These are phyloP conservation scores for Sphaerulina vaccinii DNA, from an alignment of 2,329 filamentous ascomycete genomes.

Conservation along the genomic window DNA sequence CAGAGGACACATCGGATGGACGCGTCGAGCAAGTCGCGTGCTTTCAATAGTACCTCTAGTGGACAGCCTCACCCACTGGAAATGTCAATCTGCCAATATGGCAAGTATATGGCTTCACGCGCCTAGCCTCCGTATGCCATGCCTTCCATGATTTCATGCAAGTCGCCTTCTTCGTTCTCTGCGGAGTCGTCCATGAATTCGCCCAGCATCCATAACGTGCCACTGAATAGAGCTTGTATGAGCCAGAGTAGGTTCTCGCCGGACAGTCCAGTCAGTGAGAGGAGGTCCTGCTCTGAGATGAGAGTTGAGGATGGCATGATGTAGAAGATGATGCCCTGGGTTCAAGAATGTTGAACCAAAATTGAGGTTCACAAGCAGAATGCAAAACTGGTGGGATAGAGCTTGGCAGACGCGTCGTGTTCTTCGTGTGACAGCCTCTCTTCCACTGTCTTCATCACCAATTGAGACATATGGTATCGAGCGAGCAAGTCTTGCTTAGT, in stretches of 20 bases:
- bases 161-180: constrained; percentile 2
- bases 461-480: too few species aligned
- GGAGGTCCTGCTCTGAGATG: constrained; percentile 16
- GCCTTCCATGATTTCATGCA: constrained; percentile 10
- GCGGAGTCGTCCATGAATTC: constrained; percentile 17
- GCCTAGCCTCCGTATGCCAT: constrained; percentile 7
- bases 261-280: constrained; percentile 12
- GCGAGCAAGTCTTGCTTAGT: too few species aligned
- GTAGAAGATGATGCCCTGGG: background rate
- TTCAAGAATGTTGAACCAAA: background rate
- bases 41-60: too few species aligned
- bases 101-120: too few species aligned
- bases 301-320: constrained; percentile 5
- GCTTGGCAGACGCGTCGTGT: too few species aligned
- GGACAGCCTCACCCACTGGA: too few species aligned
- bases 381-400: too few species aligned
- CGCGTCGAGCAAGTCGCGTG: too few species aligned
- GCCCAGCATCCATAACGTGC: constrained; percentile 19
- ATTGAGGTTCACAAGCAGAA: too few species aligned
- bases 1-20: too few species aligned
- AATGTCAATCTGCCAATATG: background rate
- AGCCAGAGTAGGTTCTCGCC: constrained; percentile 17
- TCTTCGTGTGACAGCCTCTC: too few species aligned
- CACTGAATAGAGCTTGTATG: constrained; percentile 17
- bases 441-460: too few species aligned